These are phyloP conservation scores for Fomitopsis serialis DNA, from an alignment of 768 basidiomycete genomes.

Conservation along the genomic window DNA sequence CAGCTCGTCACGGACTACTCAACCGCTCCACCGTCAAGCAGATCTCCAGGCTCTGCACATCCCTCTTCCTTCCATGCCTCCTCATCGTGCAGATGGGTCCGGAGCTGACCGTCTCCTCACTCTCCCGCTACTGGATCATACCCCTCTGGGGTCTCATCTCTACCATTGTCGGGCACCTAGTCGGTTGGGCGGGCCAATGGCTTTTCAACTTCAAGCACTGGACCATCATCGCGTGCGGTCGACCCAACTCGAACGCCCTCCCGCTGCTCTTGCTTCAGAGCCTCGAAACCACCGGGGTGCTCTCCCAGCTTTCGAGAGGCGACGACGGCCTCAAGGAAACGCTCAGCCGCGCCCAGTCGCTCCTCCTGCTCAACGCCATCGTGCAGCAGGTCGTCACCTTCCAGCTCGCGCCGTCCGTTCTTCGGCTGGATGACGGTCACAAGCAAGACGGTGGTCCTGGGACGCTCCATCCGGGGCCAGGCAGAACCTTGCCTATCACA, in stretches of 20 bases:
- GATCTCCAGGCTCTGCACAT: constrained; percentile 21
- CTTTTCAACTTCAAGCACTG: constrained; percentile 18
- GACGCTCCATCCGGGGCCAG: constrained; percentile 10
- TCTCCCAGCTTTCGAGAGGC: constrained; percentile 11
- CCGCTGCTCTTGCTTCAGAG: constrained; percentile 24
- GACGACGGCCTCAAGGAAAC: constrained; percentile 13
- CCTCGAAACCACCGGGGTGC: constrained; percentile 20
- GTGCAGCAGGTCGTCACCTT: constrained; percentile 25
- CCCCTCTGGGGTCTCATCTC: constrained; percentile 23
- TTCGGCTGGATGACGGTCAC: constrained; percentile 14
- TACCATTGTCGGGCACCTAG: constrained; percentile 20
- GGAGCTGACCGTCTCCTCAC: constrained; percentile 16
- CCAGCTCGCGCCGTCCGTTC: constrained; percentile 20
- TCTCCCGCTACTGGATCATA: constrained; percentile 21
- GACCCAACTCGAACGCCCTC: constrained; percentile 25
- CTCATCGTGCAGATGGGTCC: constrained; percentile 26
- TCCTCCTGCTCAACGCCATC: constrained; percentile 25
- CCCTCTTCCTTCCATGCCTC: constrained; percentile 25
- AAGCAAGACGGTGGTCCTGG: constrained; percentile 9
- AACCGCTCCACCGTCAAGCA: constrained; percentile 18
- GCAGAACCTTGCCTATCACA: constrained; percentile 12
- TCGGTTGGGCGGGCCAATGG: constrained; percentile 20
- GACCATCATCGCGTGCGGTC: constrained; percentile 25
- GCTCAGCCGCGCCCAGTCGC: constrained; percentile 21
- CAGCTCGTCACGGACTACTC: constrained; percentile 14